Percentiles rank a stretch among this genome's conserved stretches.
Conservation (phyloP, 805 yeast genomes). For the Saturnispora ahearnii region DNA sequence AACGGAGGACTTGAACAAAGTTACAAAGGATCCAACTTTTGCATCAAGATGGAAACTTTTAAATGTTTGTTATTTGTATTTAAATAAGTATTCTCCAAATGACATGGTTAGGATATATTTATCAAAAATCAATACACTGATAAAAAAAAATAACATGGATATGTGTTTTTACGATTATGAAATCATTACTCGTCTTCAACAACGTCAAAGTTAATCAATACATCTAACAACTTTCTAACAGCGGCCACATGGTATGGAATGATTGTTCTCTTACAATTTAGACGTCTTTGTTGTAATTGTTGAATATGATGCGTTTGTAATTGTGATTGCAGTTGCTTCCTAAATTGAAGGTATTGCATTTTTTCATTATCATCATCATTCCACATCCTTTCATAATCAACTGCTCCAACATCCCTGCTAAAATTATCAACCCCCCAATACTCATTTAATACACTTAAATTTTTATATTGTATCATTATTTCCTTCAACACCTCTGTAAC, state of each 20-base stretch:
- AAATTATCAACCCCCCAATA: slow-evolving; percentile 12
- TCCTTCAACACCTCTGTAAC: slow-evolving; percentile 45
- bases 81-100: neutral
- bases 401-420: slow-evolving; percentile 19
- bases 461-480: slow-evolving; percentile 52
- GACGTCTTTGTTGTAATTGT: neutral
- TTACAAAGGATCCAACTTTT: neutral
- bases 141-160: neutral
- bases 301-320: neutral
- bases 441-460: slow-evolving; percentile 28
- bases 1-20: neutral
- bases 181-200: slow-evolving; percentile 16
- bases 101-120: neutral
- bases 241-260: slow-evolving; percentile 71
- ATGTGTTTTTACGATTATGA: neutral
- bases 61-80: neutral
- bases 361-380: slow-evolving; percentile 13
- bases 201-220: slow-evolving; percentile 50
- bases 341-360: slow-evolving; percentile 13
- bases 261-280: slow-evolving; percentile 25
- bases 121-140: neutral
- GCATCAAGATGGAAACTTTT: slow-evolving; percentile 1
- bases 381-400: slow-evolving; percentile 29
- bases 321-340: slow-evolving; percentile 12
- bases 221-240: slow-evolving; percentile 52